Evolutionary conservation across 495 filamentous ascomycete species (phyloP).

Genomic region (Talaromyces wortmannii): DNA sequence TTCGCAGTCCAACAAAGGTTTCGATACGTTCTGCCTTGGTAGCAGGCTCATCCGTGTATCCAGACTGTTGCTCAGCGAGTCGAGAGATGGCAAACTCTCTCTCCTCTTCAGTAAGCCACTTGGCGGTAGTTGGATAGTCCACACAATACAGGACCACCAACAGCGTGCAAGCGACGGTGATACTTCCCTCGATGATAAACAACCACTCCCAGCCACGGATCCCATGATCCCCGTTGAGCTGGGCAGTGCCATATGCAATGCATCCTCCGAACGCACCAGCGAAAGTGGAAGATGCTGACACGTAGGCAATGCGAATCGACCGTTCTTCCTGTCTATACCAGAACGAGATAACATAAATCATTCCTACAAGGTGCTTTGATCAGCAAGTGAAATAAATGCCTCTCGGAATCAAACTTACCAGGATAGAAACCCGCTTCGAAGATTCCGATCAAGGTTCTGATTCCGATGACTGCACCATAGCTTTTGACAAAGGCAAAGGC

Average conservation of each 20-base stretch:
- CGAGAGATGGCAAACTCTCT: conserved; percentile 48
- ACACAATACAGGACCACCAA: conserved; percentile 56
- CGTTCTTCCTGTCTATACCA: conserved; percentile 86
- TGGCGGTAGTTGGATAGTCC: conserved; percentile 55
- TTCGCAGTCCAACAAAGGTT: too few species aligned
- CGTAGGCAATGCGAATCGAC: conserved; percentile 81
- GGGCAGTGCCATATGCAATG: conserved; percentile 84
- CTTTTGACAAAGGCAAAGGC: not conserved
- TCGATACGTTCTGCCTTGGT: too few species aligned
- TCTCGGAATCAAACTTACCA: too few species aligned
- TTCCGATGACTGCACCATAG: conserved; percentile 39
- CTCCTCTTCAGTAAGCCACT: conserved; percentile 46
- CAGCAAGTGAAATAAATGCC: too few species aligned
- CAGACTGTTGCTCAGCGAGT: conserved; percentile 48
- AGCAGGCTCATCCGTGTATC: too few species aligned
- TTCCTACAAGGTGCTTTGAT: too few species aligned
- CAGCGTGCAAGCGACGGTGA: conserved; percentile 47
- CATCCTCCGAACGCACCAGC: conserved; percentile 86
- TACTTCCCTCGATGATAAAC: conserved; percentile 80
- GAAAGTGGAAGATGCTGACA: conserved; percentile 84
- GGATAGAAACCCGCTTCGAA: conserved; percentile 95
- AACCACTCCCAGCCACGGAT: conserved; percentile 90
- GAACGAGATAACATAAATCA: conserved; percentile 87
- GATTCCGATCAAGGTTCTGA: conserved; percentile 79
- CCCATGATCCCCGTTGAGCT: conserved; percentile 76